Evolutionary conservation across 2,329 filamentous ascomycete genomes (phyloP), one percentile per base, ranked within the genome.

Genomic region (Aspergillus sp.): DNA sequence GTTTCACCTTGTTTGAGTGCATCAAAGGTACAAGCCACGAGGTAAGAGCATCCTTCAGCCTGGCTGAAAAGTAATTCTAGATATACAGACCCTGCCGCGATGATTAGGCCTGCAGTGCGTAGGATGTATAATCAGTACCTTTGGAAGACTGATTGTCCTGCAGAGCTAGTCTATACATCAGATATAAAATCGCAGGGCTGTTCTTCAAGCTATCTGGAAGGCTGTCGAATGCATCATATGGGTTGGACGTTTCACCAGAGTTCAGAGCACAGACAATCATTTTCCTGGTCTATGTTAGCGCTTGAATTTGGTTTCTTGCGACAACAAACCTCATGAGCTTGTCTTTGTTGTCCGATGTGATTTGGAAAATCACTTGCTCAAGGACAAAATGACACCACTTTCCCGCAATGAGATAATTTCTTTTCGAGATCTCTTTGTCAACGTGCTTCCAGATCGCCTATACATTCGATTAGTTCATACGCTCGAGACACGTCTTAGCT

Each of bases 401-500:
- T 56, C 87, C 81, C 1, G 87, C 81, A 13, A 76, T 58, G 2
- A 78, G 73, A 50, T 81, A 81, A 14, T 83, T 72, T 1, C 78
- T 74, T 29, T 81, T 77, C 1, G 71, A 72, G 56, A 82, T 84
- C 13, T 77, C 76, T 1, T 76, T 71, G 48, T 91, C 88, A n/a
- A 89, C 77, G 21, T 80, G 82, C 70, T 91, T 94, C 91, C 91
- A 97, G 3, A 96, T 73, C 3, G 96, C 70, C 88, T 93, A 52
- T 21, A 21, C 17, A 2, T 34, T 3, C 29, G 5, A 36, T 57
- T 10, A 57, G 46, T 42, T 20, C 2, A 9, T 38, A 5, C 14
- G 1, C 11, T 38, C 34, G 6, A 38, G 34, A 17, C n/a, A n/a
- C 14, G 34, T 38, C n/a, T 11, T n/a, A n/a, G 34, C 16, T 38